phyloP scores from a whole-genome alignment of 2,329 filamentous ascomycete species.

The Colletotrichum sp. region DNA sequence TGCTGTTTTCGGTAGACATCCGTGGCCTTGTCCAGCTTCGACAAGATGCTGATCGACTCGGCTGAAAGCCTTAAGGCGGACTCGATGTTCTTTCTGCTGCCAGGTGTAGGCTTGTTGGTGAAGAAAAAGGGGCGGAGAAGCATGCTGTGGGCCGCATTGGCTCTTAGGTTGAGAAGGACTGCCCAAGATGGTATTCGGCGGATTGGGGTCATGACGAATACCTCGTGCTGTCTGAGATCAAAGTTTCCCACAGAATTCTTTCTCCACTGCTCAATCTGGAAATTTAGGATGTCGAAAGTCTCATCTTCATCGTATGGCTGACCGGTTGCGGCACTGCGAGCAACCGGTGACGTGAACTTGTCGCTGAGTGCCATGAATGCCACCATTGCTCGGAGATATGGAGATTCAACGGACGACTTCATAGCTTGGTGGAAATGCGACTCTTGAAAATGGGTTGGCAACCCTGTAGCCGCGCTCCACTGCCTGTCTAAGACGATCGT shows the following conservation, averaged over 20 bases:
- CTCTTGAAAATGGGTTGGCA: constrained; percentile 21
- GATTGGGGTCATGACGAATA: neutral
- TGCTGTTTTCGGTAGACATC: constrained; percentile 14
- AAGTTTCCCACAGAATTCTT: neutral
- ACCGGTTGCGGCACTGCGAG: neutral
- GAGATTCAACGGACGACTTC: neutral
- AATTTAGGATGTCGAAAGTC: neutral
- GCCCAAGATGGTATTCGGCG: constrained; percentile 9
- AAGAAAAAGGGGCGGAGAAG: constrained; percentile 16
- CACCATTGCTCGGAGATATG: constrained; percentile 8
- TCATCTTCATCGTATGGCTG: neutral
- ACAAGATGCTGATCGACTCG: neutral
- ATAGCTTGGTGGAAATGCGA: neutral
- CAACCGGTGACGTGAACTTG: neutral
- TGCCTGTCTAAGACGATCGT: constrained; percentile 21
- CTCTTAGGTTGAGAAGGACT: constrained; percentile 7
- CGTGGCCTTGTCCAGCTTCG: neutral
- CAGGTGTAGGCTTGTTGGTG: neutral
- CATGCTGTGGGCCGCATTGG: constrained; percentile 4
- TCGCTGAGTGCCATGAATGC: neutral
- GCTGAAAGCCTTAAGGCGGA: neutral
- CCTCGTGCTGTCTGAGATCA: neutral
- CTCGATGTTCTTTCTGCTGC: constrained; percentile 1
- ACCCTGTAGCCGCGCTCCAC: constrained; percentile 21
- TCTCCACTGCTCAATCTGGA: neutral